Evolutionary conservation across 306 rosid genomes (phyloP).

Genomic region (Gleditsia sinensis): DNA sequence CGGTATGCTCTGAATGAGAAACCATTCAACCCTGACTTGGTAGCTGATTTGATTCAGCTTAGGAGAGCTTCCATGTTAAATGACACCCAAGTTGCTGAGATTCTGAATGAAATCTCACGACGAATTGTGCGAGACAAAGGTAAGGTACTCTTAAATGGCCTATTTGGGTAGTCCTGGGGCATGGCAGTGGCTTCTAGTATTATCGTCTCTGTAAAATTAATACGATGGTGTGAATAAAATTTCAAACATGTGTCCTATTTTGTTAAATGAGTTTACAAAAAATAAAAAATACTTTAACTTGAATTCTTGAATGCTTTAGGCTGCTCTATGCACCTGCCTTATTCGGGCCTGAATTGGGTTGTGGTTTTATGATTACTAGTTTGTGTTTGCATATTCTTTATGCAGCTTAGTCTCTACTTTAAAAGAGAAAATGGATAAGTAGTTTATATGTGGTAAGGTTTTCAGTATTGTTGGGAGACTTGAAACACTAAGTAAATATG

Average conservation of each 20-base stretch:
- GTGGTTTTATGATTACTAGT: background rate
- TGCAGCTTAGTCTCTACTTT: background rate
- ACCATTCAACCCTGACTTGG: slow-evolving; percentile 81
- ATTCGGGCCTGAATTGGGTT: background rate
- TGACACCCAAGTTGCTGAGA: slow-evolving; percentile 69
- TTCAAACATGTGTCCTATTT: background rate
- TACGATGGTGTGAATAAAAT: background rate
- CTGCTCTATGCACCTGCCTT: background rate
- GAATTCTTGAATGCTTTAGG: background rate
- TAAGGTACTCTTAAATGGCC: slow-evolving; percentile 29
- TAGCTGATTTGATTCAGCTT: slow-evolving; percentile 73
- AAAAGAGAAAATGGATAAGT: background rate
- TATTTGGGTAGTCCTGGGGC: background rate
- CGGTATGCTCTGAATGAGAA: slow-evolving; percentile 87
- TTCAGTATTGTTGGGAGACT: background rate
- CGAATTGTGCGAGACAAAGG: slow-evolving; percentile 92
- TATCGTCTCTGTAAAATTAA: slow-evolving; percentile 2
- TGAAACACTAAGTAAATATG: background rate
- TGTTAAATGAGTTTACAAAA: background rate
- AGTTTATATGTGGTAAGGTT: background rate
- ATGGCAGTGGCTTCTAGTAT: slow-evolving; percentile 3
- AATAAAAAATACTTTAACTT: background rate
- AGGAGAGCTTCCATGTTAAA: slow-evolving; percentile 68
- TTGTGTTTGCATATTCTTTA: background rate
- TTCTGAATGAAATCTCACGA: slow-evolving; percentile 82